Evolutionary conservation across 169 alveolate genomes (phyloP).

Genomic region (Cryptosporidium xiaoi): DNA sequence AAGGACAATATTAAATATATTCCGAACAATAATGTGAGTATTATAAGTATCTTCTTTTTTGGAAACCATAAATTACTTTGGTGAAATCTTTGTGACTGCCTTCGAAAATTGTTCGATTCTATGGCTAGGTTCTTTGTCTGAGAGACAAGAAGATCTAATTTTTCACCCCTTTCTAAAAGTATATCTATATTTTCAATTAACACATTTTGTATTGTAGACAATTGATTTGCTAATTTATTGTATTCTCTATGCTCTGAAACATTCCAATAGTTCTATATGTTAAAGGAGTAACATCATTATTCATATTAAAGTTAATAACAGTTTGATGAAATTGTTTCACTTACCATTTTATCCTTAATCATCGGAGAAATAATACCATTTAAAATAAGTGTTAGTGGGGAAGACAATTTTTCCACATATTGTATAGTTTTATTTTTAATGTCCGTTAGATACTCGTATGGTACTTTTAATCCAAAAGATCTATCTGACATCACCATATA

Average conservation of each 20-base stretch:
- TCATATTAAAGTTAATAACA: too few relatives aligned
- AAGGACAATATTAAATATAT: slow-evolving; percentile 8
- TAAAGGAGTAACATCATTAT: background rate
- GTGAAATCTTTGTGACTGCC: slow-evolving; percentile 54
- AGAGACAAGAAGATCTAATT: slow-evolving; percentile 47
- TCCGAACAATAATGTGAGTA: background rate
- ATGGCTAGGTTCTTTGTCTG: slow-evolving; percentile 31
- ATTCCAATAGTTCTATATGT: slow-evolving; percentile 41
- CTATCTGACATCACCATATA: slow-evolving; percentile 50
- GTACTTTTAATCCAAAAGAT: slow-evolving; percentile 19
- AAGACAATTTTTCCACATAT: background rate
- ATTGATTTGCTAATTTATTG: slow-evolving; percentile 25
- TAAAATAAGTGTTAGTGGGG: slow-evolving; percentile 22
- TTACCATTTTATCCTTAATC: slow-evolving; percentile 55
- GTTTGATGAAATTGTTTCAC: background rate
- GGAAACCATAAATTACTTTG: slow-evolving; percentile 5
- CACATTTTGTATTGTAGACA: slow-evolving; percentile 51
- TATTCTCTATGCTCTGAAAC: slow-evolving; percentile 13
- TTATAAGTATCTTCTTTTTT: background rate
- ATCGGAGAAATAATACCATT: slow-evolving; percentile 42
- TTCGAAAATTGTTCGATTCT: slow-evolving; percentile 27
- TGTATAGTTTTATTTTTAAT: slow-evolving; percentile 15
- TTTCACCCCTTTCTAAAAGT: slow-evolving; percentile 44
- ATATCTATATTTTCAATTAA: slow-evolving; percentile 56
- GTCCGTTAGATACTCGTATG: slow-evolving; percentile 40